Base-by-base conservation (phyloP, 331 rosid genomes). In the Quercus lobata region DNA sequence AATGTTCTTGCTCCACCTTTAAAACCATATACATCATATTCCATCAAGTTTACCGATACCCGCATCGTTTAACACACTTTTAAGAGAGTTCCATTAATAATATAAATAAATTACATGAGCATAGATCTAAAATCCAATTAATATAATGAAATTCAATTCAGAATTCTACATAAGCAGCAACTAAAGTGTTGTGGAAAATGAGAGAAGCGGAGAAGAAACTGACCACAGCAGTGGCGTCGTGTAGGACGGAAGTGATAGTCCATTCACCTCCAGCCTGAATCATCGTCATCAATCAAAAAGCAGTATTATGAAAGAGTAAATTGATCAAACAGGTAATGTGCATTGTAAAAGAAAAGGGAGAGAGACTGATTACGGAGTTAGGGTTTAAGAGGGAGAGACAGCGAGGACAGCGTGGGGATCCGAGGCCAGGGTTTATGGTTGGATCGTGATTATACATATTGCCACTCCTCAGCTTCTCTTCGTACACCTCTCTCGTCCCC, bases 401-500 rank as follows among this genome's bases (percentile, higher is more conserved):
- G 27, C 98, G 97, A 78, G 98, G 97, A 80, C 97, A 94, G 27
- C 97, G 92, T 27, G 92, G 77, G 2, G 89, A 71, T 63, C 98
- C 94, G 3, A 92, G 97, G 62, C 98, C 95, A 1, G 97, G 95
- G 75, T 91, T 91, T 52, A 94, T 83, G 71, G 98, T 94, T 30
- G 97, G 95, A 46, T 91, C 97, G 70, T 88, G 91, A 76, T 88
- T 90, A 76, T 88, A 81, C 53, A 91, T 88, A 85, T 91, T 91
- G 14, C 94, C 97, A 2, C 60, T 91, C 76, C 86, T 84, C 9
- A 92, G 87, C 88, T 88, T 94, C 90, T 92, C 88, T 84, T 89
- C 94, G 62, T 92, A 92, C 0, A 92, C 97, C 57, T 92, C 93
- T 76, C 98, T 72, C 3, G 97, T 92, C 44, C 97, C 98, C 97